Evolutionary conservation across 2,329 filamentous ascomycete species (phyloP), one percentile per base, ranked within the genome.

Genomic region (Metarhizium album): DNA sequence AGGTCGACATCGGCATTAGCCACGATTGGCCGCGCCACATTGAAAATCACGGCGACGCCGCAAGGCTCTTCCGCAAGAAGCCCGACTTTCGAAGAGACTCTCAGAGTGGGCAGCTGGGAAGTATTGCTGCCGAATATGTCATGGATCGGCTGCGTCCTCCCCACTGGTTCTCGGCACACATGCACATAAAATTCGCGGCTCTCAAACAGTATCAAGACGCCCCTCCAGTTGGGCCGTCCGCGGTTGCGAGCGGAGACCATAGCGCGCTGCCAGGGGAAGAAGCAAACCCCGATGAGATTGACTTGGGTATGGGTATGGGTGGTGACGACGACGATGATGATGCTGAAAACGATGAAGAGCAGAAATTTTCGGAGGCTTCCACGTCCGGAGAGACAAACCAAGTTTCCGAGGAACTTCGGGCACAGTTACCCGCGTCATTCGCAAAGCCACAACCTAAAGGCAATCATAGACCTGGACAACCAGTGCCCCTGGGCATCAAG

Each of bases 1-100:
- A 95, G 62, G 83, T 97, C 37, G 93, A 98, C 58, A 73, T 98
- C 43, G 90, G 90, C 2, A 69, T 98, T 49, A 96, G 90, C 59
- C 93, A 98, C 63, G 93, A 98, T 70, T 98, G 93, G 93, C 93
- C 93, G 1, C 80, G 84, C 47, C 83, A 78, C 0, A 80, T 97
- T 49, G 93, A 95, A 68, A 82, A 80, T 63, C 78, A 82, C 55
- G 93, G 93, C 4, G 76, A 97, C 62, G 70, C 76, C 45, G 69
- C 75, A 46, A 70, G 72, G 42, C 70, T 98, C 1, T 95, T 90
- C 64, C 73, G 70, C 29, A 78, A 74, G 63, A 97, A 97, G 70
- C 76, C 76, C 1, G 74, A 82, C 59, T 93, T 97, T 56, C 75
- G 81, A 56, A 69, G 79, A 47, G 93, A 98, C 65, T 90, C 89